Percentiles rank a stretch among this genome's conserved stretches.
phyloP scores from a whole-genome alignment of 768 basidiomycete genomes.

The Candolleomyces aberdarensis region DNA sequence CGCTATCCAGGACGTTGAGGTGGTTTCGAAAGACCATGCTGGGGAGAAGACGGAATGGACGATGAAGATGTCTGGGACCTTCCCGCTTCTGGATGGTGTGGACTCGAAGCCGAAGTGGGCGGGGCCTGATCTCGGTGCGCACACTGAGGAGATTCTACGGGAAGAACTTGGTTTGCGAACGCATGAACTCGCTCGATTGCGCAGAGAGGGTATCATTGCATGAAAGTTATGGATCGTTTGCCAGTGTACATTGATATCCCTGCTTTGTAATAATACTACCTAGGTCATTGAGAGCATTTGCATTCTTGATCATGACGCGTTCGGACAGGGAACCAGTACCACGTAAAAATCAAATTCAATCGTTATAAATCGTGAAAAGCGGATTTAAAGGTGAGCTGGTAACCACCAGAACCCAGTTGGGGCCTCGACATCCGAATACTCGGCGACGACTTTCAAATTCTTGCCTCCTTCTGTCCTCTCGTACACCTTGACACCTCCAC shows the following conservation, averaged over 20 bases:
- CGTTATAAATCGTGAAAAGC: neutral
- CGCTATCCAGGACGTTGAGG: slow-evolving; percentile 57
- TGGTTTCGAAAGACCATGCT: slow-evolving; percentile 31
- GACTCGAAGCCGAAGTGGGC: slow-evolving; percentile 62
- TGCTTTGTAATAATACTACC: neutral
- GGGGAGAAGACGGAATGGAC: slow-evolving; percentile 40
- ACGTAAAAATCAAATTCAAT: neutral
- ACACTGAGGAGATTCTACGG: slow-evolving; percentile 49
- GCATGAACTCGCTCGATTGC: slow-evolving; percentile 35
- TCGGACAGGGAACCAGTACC: too few species aligned
- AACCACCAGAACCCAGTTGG: slow-evolving; percentile 61
- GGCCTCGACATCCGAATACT: slow-evolving; percentile 37
- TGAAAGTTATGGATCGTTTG: slow-evolving; percentile 12
- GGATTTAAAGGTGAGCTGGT: neutral
- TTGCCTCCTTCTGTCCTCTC: slow-evolving; percentile 61
- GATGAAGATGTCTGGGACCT: slow-evolving; percentile 66
- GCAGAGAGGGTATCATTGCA: slow-evolving; percentile 41
- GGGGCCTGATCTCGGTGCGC: slow-evolving; percentile 63
- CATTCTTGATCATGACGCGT: too few species aligned
- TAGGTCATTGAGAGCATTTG: neutral
- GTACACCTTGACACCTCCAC: slow-evolving; percentile 69
- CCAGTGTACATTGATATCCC: neutral
- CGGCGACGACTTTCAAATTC: slow-evolving; percentile 50
- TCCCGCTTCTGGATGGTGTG: slow-evolving; percentile 59
- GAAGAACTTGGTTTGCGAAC: slow-evolving; percentile 38